Conservation (phyloP, 331 rosid species). For the Rhamnella rubrinervis region DNA sequence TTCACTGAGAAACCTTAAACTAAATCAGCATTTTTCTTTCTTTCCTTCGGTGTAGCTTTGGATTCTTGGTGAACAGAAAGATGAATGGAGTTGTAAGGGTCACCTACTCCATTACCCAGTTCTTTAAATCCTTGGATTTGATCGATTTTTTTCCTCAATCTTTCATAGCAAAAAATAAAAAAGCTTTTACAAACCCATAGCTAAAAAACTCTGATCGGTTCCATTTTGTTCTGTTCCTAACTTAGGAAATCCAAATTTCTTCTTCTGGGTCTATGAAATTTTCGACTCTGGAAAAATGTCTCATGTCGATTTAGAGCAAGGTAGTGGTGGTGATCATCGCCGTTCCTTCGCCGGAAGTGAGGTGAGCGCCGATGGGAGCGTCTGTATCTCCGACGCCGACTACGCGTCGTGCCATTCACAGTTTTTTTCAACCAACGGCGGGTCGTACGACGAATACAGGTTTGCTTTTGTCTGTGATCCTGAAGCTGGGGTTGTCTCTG, state of each 20-base stretch:
- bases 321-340: conserved; percentile 23
- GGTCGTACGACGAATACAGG: conserved; percentile 76
- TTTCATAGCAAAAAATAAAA: too few species aligned
- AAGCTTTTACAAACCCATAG: conserved; percentile 14
- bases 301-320: conserved; percentile 69
- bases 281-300: conserved; percentile 40
- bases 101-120: conserved; percentile 58
- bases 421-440: conserved; percentile 86
- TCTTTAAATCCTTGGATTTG: conserved; percentile 31
- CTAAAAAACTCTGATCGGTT: conserved; percentile 29
- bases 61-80: conserved; percentile 1
- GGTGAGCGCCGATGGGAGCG: conserved; percentile 51
- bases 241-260: conserved; percentile 14
- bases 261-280: conserved; percentile 43
- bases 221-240: conserved; percentile 19
- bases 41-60: conserved; percentile 1
- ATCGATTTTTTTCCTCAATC: too few species aligned
- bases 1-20: conserved; percentile 9
- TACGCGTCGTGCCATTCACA: conserved; percentile 83
- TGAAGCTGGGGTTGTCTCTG: conserved; percentile 42
- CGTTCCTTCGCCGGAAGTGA: conserved; percentile 52
- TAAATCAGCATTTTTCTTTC: conserved; percentile 18
- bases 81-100: conserved; percentile 43
- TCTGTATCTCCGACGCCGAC: conserved; percentile 75
- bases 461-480: conserved; percentile 67